A percentile compares a stretch with the other conserved stretches of the same genome.
phyloP scores from a whole-genome alignment of 2,329 filamentous ascomycete genomes.

The Claviceps purpurea region DNA sequence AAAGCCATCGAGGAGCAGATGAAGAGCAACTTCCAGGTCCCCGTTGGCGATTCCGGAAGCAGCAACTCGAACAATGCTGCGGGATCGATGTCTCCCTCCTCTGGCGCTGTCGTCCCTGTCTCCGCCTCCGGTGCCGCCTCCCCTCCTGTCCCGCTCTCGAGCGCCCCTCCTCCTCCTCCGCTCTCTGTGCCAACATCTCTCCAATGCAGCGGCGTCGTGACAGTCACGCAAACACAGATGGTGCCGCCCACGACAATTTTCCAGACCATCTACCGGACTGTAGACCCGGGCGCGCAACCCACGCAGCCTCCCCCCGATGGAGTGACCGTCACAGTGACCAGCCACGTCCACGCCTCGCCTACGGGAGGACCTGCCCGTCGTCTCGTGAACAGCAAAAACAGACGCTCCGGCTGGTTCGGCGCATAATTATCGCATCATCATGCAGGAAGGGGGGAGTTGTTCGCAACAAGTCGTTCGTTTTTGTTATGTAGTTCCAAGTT shows the following conservation, averaged over 20 bases:
- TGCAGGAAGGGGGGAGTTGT: not conserved
- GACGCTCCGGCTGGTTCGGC: not conserved
- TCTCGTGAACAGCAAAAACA: not conserved
- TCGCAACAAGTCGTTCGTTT: not conserved
- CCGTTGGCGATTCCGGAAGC: conserved; percentile 17
- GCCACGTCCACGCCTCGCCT: not conserved
- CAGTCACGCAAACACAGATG: conserved; percentile 22
- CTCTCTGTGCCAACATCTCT: not conserved
- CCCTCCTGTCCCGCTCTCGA: not conserved
- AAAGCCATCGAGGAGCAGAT: conserved; percentile 34
- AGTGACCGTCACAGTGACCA: conserved; percentile 5
- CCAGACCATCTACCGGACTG: conserved; percentile 23
- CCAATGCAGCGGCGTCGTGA: conserved; percentile 10
- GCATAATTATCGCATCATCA: not conserved
- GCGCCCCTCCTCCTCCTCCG: conserved; percentile 7
- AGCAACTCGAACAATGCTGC: conserved; percentile 4
- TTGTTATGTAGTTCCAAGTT: not conserved
- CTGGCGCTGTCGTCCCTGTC: not conserved
- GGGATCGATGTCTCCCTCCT: not conserved
- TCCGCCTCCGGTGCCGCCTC: not conserved
- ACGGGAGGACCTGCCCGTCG: not conserved
- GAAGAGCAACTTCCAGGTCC: conserved; percentile 30
- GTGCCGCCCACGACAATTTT: conserved; percentile 25
- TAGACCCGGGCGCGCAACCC: conserved; percentile 10
- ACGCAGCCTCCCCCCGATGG: not conserved